Percentiles rank a stretch among this genome's conserved stretches.
phyloP scores from a whole-genome alignment of 2,329 filamentous ascomycete genomes.

The Scytalidium lignicola region DNA sequence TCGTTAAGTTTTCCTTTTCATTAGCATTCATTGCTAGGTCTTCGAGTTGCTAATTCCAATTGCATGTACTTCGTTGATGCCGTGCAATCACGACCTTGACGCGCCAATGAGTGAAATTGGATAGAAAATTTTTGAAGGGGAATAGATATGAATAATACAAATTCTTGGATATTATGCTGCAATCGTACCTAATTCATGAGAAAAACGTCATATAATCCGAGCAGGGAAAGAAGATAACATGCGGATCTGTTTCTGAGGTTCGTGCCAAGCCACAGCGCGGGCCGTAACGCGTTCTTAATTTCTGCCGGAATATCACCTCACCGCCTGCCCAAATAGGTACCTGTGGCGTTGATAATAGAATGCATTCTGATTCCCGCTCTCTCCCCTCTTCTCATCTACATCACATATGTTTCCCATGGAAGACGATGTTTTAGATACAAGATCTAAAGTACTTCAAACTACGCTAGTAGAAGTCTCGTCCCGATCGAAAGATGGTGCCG shows the following conservation, averaged over 20 bases:
- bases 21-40: slow-evolving; percentile 17
- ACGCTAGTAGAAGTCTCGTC: slow-evolving; percentile 37
- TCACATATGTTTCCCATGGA: slow-evolving; percentile 19
- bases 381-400: too few species aligned
- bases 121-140: background rate
- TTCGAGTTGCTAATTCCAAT: background rate
- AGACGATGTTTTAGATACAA: slow-evolving; percentile 34
- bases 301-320: background rate
- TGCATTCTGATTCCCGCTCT: background rate
- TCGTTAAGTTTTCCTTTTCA: slow-evolving; percentile 15
- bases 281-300: background rate
- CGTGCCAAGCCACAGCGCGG: too few species aligned
- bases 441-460: slow-evolving; percentile 37
- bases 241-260: background rate
- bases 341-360: background rate
- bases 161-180: background rate
- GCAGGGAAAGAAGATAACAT: background rate
- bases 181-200: background rate
- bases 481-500: slow-evolving; percentile 23
- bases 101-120: background rate
- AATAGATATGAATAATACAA: background rate
- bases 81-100: background rate
- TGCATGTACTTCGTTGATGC: background rate
- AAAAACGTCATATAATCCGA: background rate
- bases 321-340: background rate